These are phyloP conservation scores for Pyrrhoderma lamaoense DNA, from an alignment of 1,284 basidiomycete species.

Conservation along the genomic window DNA sequence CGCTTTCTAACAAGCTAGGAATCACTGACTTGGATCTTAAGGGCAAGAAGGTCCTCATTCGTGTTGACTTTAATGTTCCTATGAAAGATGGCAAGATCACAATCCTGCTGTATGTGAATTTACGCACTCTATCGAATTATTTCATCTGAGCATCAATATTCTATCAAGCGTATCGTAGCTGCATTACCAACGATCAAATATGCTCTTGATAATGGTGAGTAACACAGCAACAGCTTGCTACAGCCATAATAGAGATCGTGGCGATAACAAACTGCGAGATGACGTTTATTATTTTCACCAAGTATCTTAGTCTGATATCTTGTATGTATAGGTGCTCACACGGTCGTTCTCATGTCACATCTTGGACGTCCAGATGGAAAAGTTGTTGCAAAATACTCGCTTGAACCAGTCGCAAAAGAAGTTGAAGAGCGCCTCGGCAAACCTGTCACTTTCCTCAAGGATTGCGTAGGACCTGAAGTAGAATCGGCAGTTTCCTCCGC, in stretches of 20 bases:
- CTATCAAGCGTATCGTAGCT: slow-evolving; percentile 81
- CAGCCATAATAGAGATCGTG: too few relatives aligned
- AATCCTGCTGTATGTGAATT: slow-evolving; percentile 72
- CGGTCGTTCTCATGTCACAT: slow-evolving; percentile 95
- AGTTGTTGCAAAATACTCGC: slow-evolving; percentile 83
- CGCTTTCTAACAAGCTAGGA: slow-evolving; percentile 89
- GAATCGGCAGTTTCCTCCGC: slow-evolving; percentile 75
- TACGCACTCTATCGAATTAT: neutral
- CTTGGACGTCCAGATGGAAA: slow-evolving; percentile 96
- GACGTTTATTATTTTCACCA: too few relatives aligned
- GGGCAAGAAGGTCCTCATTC: slow-evolving; percentile 89
- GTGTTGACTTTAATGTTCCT: slow-evolving; percentile 99
- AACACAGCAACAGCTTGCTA: too few relatives aligned
- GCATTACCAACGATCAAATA: slow-evolving; percentile 96
- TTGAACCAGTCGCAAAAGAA: slow-evolving; percentile 79
- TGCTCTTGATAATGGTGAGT: slow-evolving; percentile 79
- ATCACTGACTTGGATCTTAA: slow-evolving; percentile 91
- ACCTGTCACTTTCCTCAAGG: slow-evolving; percentile 76
- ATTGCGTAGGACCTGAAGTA: slow-evolving; percentile 83
- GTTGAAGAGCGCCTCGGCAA: slow-evolving; percentile 64
- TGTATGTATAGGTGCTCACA: slow-evolving; percentile 63
- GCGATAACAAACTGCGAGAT: too few relatives aligned
- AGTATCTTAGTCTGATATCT: neutral
- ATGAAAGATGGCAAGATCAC: slow-evolving; percentile 87
- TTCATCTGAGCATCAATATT: slow-evolving; percentile 9